Conservation (phyloP, 179 eudicot species). For the Spergularia azorica region DNA sequence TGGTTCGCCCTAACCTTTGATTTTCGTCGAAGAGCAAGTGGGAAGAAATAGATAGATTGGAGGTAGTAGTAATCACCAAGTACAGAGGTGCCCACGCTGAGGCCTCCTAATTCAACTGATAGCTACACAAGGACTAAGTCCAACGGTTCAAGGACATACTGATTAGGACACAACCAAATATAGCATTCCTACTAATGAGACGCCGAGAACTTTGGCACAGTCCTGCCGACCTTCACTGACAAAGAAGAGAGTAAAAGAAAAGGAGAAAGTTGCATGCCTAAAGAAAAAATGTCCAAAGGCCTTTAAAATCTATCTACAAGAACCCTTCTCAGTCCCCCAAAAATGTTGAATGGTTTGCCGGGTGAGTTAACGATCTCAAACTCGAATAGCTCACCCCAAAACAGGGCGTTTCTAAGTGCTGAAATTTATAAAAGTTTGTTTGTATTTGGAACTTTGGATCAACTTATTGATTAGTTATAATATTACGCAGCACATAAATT, state of each 20-base stretch:
- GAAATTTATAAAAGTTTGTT: too few species aligned
- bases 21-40: too few species aligned
- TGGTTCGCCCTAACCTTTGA: too few species aligned
- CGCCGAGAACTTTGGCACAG: conserved; percentile 19
- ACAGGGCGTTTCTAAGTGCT: too few species aligned
- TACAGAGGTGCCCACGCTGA: too few species aligned
- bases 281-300: neutral
- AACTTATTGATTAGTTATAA: too few species aligned
- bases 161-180: conserved; percentile 17
- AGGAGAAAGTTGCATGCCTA: neutral
- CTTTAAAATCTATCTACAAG: neutral
- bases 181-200: conserved; percentile 20
- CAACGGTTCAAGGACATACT: conserved; percentile 13
- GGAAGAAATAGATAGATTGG: too few species aligned
- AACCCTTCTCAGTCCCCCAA: neutral
- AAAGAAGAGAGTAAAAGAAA: neutral
- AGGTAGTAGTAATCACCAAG: too few species aligned
- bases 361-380: too few species aligned
- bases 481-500: neutral
- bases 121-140: conserved; percentile 8
- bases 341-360: too few species aligned
- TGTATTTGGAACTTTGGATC: too few species aligned
- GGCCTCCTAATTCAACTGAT: conserved; percentile 5
- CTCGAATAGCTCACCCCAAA: too few species aligned
- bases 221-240: conserved; percentile 13